Evolutionary conservation across 1,284 basidiomycete genomes (phyloP).

Genomic region (Cryptococcus sp.): DNA sequence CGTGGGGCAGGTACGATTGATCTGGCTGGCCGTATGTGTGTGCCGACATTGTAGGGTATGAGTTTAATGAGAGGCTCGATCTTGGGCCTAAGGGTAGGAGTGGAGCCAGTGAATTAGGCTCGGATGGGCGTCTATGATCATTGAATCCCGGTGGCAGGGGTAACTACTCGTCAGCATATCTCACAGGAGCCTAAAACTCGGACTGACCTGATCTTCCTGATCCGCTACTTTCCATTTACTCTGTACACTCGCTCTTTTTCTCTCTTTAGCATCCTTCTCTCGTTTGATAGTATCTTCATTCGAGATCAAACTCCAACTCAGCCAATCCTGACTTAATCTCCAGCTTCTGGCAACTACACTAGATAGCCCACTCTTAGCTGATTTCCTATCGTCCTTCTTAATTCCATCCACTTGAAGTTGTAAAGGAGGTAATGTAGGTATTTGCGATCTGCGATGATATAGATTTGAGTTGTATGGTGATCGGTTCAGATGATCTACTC

Average conservation of each 20-base stretch:
- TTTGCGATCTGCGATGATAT: background rate
- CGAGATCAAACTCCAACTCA: conserved; percentile 6
- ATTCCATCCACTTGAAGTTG: background rate
- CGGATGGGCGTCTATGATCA: conserved; percentile 4
- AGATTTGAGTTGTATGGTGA: background rate
- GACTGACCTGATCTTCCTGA: background rate
- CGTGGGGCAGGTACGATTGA: background rate
- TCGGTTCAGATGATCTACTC: background rate
- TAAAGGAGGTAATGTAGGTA: background rate
- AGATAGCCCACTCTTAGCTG: background rate
- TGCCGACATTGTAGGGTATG: background rate
- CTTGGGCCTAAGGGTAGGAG: background rate
- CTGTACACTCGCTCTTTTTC: background rate
- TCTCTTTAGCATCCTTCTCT: background rate
- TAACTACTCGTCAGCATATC: background rate
- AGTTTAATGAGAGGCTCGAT: background rate
- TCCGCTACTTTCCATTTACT: background rate
- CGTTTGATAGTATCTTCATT: background rate
- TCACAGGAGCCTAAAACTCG: background rate
- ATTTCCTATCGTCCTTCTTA: background rate
- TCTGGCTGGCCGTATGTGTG: background rate
- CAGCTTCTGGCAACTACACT: background rate
- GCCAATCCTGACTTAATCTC: conserved; percentile 6
- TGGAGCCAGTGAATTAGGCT: conserved; percentile 3
- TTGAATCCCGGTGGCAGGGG: background rate